A percentile compares a stretch with the other conserved stretches of the same genome.
Conservation (phyloP, 2,329 filamentous ascomycete genomes). For the Scytalidium lignicola region DNA sequence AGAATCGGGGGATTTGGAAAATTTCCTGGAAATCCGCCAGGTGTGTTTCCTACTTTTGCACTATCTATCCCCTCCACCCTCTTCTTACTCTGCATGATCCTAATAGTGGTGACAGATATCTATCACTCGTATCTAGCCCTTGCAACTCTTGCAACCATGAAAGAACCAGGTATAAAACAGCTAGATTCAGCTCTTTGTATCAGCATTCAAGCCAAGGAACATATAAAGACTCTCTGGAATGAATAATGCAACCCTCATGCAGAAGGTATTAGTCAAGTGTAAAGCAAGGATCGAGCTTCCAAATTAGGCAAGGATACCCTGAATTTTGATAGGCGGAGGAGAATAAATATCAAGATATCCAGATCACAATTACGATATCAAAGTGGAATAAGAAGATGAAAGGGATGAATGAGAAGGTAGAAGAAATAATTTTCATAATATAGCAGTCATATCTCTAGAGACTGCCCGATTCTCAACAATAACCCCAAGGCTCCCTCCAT, state of each 20-base stretch:
- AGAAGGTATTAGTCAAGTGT: neutral
- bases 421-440: neutral
- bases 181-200: constrained; percentile 76
- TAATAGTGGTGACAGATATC: constrained; percentile 49
- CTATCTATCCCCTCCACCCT: neutral
- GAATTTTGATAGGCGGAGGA: neutral
- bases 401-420: neutral
- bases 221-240: constrained; percentile 33
- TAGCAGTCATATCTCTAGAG: neutral
- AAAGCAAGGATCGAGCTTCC: neutral
- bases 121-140: constrained; percentile 89
- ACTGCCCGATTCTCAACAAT: neutral
- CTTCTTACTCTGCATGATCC: neutral
- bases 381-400: too few relatives aligned
- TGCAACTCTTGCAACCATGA: constrained; percentile 69
- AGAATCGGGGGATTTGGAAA: constrained; percentile 80
- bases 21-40: constrained; percentile 59
- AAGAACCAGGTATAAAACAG: constrained; percentile 61
- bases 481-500: neutral
- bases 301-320: neutral
- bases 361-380: too few relatives aligned
- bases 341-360: neutral
- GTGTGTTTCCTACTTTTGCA: constrained; percentile 31
- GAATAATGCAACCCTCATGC: neutral
- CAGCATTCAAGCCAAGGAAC: constrained; percentile 52